Evolutionary conservation across 345 rosid species (phyloP), one percentile per base, ranked within the genome.

Genomic region (Eucalyptus caleyi): DNA sequence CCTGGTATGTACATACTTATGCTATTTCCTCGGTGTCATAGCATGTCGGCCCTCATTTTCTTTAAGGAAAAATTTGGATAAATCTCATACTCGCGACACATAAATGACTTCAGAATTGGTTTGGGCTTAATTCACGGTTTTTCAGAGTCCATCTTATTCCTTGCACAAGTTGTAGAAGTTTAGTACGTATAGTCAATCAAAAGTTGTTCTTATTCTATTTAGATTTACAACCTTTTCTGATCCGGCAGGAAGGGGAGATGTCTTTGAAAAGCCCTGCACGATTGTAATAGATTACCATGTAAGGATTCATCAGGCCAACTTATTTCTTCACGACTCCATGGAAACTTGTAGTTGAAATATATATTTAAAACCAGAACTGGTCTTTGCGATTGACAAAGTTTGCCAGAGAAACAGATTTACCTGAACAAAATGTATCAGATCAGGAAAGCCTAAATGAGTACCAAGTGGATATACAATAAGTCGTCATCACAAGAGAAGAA

Each of bases 1-100:
- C 87, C 89, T 92, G 91, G 94, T 92, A 92, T 24, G 21, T 47
- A n/a, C n/a, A 32, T 37, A 30, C 49, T 54, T 8, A 32, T 50
- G 69, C 69, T 30, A 27, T 62, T 81, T 81, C 86, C 50, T 5
- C 5, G 49, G 86, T 34, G 34, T 81, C 45, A 81, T 3, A 18
- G 49, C 86, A 42, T 83, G 50, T 32, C 12, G 16, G 44, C 69
- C 56, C 40, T 53, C 8, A 6, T 34, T 26, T 37, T 34, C 30
- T 27, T 60, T 27, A 27, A 62, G 69, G 32, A 27, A 62, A 62
- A 62, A 13, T 62, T 14, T 51, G 45, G 53, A 47, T 62, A 56
- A 19, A 5, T 65, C 32, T 13, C 69, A 27, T 62, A 62, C 32
- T 27, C 32, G 69, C 16, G 16, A 30, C 69, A 62, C 69, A 62